Evolutionary conservation across 768 basidiomycete genomes (phyloP).

Genomic region (Epithele typhae): DNA sequence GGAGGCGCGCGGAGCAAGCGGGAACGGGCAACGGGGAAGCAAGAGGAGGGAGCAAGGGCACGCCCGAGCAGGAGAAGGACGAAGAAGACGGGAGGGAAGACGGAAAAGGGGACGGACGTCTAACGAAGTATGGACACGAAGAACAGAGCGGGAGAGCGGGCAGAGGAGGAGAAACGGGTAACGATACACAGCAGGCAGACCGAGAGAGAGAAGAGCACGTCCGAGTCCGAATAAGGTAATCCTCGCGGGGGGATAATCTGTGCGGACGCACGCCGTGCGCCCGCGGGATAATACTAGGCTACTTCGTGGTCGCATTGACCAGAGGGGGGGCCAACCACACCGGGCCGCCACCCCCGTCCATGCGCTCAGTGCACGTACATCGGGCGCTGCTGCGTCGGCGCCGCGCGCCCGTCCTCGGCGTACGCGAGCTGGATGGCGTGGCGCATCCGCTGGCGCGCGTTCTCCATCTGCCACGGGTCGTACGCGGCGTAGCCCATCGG

Average conservation of each 20-base stretch:
- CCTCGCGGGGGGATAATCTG: no score
- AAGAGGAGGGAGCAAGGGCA: not conserved
- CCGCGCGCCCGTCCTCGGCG: not conserved
- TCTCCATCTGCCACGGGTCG: slow-evolving; percentile 37
- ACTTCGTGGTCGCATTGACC: no score
- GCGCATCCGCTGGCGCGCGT: slow-evolving; percentile 46
- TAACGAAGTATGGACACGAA: not conserved
- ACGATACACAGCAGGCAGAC: slow-evolving; percentile 9
- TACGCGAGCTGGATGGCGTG: slow-evolving; percentile 41
- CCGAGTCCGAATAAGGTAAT: not conserved
- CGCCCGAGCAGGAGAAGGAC: not conserved
- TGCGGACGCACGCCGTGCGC: no score
- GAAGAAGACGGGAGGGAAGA: not conserved
- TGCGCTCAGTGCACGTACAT: slow-evolving; percentile 1
- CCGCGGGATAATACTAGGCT: no score
- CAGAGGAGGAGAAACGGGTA: slow-evolving; percentile 4
- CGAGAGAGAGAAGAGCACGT: not conserved
- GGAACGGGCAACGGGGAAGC: not conserved
- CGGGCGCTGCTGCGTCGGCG: not conserved
- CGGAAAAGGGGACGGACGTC: not conserved
- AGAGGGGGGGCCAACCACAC: no score
- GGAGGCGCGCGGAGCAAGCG: not conserved
- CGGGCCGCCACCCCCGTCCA: no score
- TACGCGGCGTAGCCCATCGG: slow-evolving; percentile 59
- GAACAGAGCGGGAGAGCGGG: slow-evolving; percentile 2